Evolutionary conservation across 2,329 filamentous ascomycete genomes (phyloP), one percentile per base, ranked within the genome.

Genomic region (Ceratocystis destructans): DNA sequence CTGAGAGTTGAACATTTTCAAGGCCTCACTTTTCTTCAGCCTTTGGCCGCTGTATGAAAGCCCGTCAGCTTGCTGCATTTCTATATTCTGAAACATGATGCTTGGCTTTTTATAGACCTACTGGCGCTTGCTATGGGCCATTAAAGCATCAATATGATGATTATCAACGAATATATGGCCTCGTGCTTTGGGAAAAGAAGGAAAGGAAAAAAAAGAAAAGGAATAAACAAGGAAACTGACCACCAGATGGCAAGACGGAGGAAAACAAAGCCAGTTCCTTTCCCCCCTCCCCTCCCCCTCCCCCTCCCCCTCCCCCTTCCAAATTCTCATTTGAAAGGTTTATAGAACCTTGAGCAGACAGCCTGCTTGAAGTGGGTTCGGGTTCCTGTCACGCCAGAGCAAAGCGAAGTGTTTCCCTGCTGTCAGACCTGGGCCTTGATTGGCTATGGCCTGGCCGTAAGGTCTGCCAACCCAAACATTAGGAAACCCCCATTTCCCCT

Each of bases 361-460:
- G 25, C 53, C 31, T 22, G 53, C 53, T 33, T 57, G 53, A 28
- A 57, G 53, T 31, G 53, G 53, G 53, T 31, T 57, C 53, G 53
- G 53, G 53, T 31, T 33, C 53, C 53, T 22, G 53, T 57, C 53
- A 57, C 31, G 53, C 53, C 53, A 57, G 53, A 57, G 53, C 53
- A 57, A 57, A 28, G 53, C 53, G 53, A 57, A 57, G 53, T 57
- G 53, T 57, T 33, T 33, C 22, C 53, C 53, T 31, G 53, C 53
- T n/a, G 53, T 57, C 53, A 57, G 22, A 57, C 53, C 53, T 28
- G 28, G 50, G 28, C 25, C 25, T 57, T 57, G 20, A 22, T 57
- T 41, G 37, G 37, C 10, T 41, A 8, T 41, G 37, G 37, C 50
- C 17, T 57, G 20, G 25, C 50, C 50, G 2, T 31, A 2, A 17